A percentile compares a stretch with the other conserved stretches of the same genome.
These are phyloP conservation scores for Musa itinerans DNA, from an alignment of 176 grass and related monocot species.

Conservation along the genomic window DNA sequence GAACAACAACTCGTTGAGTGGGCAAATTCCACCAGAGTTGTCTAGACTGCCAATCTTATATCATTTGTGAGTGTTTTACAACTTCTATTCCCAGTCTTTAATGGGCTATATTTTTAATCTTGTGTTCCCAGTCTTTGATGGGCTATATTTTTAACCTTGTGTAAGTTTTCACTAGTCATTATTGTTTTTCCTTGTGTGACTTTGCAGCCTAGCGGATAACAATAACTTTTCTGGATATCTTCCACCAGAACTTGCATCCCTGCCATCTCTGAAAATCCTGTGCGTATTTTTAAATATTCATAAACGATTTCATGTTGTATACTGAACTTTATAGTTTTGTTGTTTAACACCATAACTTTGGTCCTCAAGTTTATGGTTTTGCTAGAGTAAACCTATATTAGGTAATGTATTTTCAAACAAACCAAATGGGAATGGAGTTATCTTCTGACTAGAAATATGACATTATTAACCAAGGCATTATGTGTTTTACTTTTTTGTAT, in stretches of 20 bases:
- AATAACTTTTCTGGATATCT: slow-evolving; percentile 95
- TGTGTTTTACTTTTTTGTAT: no score
- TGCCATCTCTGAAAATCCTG: slow-evolving; percentile 48
- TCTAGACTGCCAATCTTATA: slow-evolving; percentile 42
- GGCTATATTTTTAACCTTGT: slow-evolving; percentile 2
- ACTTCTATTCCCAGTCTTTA: slow-evolving; percentile 12
- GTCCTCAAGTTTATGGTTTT: background rate
- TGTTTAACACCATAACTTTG: background rate
- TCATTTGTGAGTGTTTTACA: slow-evolving; percentile 51
- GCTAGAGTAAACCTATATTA: background rate
- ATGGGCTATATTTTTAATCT: slow-evolving; percentile 4
- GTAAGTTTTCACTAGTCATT: background rate
- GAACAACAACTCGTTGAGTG: slow-evolving; percentile 98
- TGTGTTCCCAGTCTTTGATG: slow-evolving; percentile 7
- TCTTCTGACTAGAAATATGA: no score
- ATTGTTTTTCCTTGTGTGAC: slow-evolving; percentile 17
- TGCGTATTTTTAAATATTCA: slow-evolving; percentile 29
- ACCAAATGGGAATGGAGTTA: no score
- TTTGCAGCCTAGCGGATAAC: slow-evolving; percentile 63
- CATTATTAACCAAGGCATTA: no score
- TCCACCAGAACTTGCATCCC: slow-evolving; percentile 47
- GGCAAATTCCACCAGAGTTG: slow-evolving; percentile 73
- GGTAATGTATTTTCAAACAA: no score
- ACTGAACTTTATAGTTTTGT: background rate
- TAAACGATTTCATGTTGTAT: background rate